phyloP scores from a whole-genome alignment of 2,329 filamentous ascomycete species.

The Emydomyces testavorans region DNA sequence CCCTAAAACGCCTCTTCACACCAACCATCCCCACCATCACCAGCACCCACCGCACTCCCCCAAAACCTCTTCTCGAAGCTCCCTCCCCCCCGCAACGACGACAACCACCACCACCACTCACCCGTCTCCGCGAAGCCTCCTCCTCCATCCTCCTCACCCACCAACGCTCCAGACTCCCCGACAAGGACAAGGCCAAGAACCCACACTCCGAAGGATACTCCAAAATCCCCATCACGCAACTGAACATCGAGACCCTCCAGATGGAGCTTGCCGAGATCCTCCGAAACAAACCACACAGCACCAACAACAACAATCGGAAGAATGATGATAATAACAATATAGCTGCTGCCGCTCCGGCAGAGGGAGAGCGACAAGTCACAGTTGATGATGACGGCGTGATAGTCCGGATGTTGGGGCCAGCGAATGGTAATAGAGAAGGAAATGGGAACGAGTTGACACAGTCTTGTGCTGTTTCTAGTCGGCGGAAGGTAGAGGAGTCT shows the following conservation, averaged over 20 bases:
- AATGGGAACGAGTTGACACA: neutral
- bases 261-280: conserved; percentile 1
- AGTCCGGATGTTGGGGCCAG: neutral
- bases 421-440: neutral
- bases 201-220: conserved; percentile 3
- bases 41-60: too few relatives aligned
- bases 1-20: conserved; percentile 4
- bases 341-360: neutral
- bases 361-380: neutral
- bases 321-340: neutral
- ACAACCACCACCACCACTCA: neutral
- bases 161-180: conserved; percentile 10
- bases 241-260: conserved; percentile 11
- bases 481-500: neutral
- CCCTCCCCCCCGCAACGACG: neutral
- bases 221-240: conserved; percentile 11
- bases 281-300: neutral
- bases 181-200: conserved; percentile 7
- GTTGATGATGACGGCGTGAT: neutral
- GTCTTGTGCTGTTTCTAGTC: neutral
- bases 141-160: conserved; percentile 2
- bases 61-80: too few relatives aligned
- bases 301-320: neutral
- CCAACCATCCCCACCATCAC: neutral
- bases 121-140: conserved; percentile 5